A percentile compares a stretch with the other conserved stretches of the same genome.
Conservation (phyloP, 1,284 basidiomycete species). For the Apiotrichum porosum region DNA sequence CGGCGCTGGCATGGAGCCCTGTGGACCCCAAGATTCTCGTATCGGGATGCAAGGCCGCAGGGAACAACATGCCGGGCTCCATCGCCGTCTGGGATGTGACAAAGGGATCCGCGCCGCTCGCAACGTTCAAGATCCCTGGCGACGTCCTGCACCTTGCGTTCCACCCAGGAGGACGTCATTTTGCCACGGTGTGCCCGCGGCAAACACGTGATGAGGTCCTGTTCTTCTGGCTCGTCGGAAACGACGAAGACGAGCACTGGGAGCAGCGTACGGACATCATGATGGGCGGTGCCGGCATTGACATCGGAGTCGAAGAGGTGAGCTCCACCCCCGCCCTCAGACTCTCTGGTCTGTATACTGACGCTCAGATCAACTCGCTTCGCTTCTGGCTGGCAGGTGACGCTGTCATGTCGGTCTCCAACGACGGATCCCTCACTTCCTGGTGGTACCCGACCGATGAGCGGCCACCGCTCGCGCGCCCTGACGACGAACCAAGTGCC, state of each 20-base stretch:
- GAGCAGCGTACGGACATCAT: constrained; percentile 31
- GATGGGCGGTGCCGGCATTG: constrained; percentile 26
- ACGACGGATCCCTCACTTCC: constrained; percentile 38
- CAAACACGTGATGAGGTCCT: constrained; percentile 32
- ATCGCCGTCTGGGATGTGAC: constrained; percentile 39
- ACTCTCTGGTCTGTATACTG: constrained; percentile 6
- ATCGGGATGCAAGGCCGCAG: constrained; percentile 34
- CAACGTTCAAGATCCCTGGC: constrained; percentile 30
- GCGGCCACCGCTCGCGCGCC: constrained; percentile 3
- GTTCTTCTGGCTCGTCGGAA: constrained; percentile 26
- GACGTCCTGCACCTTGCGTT: constrained; percentile 40
- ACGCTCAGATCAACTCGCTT: constrained; percentile 37
- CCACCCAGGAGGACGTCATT: constrained; percentile 39
- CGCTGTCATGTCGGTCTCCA: constrained; percentile 36
- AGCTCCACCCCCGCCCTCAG: no score
- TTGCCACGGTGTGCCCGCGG: constrained; percentile 36
- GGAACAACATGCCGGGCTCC: no score
- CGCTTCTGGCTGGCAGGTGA: constrained; percentile 35
- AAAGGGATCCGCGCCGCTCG: constrained; percentile 13
- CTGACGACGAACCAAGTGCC: constrained; percentile 4
- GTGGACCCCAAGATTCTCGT: constrained; percentile 33
- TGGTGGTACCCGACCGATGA: constrained; percentile 36
- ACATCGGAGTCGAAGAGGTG: constrained; percentile 40
- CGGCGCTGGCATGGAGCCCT: constrained; percentile 38
- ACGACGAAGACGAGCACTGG: constrained; percentile 27